Evolutionary conservation across 345 rosid genomes (phyloP).

Genomic region (Boechera stricta): DNA sequence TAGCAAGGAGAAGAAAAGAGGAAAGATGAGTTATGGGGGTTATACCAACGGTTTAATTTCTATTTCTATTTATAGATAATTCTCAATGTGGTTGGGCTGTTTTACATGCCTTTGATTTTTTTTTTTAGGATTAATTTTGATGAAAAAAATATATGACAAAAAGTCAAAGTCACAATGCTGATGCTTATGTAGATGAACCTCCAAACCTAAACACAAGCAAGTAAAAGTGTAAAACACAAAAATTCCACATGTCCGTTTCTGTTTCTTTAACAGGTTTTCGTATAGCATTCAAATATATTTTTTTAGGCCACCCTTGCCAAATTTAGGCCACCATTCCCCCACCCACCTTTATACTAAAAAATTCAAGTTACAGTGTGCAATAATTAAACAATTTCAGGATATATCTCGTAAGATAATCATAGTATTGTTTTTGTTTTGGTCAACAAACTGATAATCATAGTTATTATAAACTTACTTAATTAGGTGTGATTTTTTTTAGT

Average conservation of each 20-base stretch:
- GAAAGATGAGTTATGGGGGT: background rate
- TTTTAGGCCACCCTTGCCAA: slow-evolving; percentile 32
- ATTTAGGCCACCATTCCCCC: slow-evolving; percentile 43
- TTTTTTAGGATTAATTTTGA: background rate
- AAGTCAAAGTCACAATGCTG: slow-evolving; percentile 31
- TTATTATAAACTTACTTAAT: background rate
- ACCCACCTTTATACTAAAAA: slow-evolving; percentile 26
- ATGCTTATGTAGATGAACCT: slow-evolving; percentile 44
- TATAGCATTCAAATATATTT: slow-evolving; percentile 21
- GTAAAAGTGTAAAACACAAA: slow-evolving; percentile 32
- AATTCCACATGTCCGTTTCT: slow-evolving; percentile 30
- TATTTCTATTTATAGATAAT: slow-evolving; percentile 38
- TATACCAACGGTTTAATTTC: slow-evolving; percentile 5
- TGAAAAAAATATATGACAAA: background rate
- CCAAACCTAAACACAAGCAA: slow-evolving; percentile 41
- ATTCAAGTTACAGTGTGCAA: background rate
- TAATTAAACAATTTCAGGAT: background rate
- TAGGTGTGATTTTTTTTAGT: background rate
- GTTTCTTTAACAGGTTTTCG: slow-evolving; percentile 10
- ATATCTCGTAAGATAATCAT: background rate
- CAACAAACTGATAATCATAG: too few species aligned
- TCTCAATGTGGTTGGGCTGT: slow-evolving; percentile 35
- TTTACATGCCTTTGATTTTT: slow-evolving; percentile 31
- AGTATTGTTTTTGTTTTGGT: too few species aligned
- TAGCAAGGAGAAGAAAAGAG: slow-evolving; percentile 14